Base-by-base conservation (phyloP, 257 asterid species). In the Solanum etuberosum region DNA sequence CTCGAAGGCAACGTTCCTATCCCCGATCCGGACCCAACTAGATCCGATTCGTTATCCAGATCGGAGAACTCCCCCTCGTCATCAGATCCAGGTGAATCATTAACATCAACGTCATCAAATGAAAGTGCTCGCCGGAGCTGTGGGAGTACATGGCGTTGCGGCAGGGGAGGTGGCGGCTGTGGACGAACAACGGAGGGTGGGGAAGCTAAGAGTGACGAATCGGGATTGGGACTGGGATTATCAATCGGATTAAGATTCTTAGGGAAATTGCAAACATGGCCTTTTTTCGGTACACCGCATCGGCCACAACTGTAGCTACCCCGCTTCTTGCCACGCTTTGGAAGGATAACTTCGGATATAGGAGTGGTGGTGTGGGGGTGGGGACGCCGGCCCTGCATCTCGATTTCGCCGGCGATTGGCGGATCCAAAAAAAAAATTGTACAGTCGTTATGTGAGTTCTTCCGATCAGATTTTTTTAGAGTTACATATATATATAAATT, bases 291-390 rank as follows among this genome's bases (percentile, higher is more conserved):
- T 12, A 87, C 83, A 13, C 99, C 99, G 86, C 99, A 97, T 2
- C 99, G 95, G 76, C 99, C 98, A 42, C 99, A 97, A 92, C 88
- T 96, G 91, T 97, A 97, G 90, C 57, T 92, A 10, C 99, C 99
- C 12, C 99, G 91, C 88, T 88, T 95, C 83, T 93, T 94, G 89
- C 87, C 96, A 74, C 92, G 90, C 87, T 93, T 91, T 20, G 89
- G 86, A 10, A 86, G 90, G 67, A 88, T 51, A 34, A 91, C 91
- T 87, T 91, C 98, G 90, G 96, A 88, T 74, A 92, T 59, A 35
- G 98, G 96, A 54, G 97, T 92, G 87, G 94, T 90, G 48, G 98
- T 96, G 87, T 93, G 95, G 46, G 97, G 98, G 43, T 67, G 96
- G 86, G 92, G 95, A 18, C 9, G 87, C 6, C 78, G 87, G 87